Base-by-base conservation (phyloP, 306 rosid genomes). In the Canavalia gladiata region DNA sequence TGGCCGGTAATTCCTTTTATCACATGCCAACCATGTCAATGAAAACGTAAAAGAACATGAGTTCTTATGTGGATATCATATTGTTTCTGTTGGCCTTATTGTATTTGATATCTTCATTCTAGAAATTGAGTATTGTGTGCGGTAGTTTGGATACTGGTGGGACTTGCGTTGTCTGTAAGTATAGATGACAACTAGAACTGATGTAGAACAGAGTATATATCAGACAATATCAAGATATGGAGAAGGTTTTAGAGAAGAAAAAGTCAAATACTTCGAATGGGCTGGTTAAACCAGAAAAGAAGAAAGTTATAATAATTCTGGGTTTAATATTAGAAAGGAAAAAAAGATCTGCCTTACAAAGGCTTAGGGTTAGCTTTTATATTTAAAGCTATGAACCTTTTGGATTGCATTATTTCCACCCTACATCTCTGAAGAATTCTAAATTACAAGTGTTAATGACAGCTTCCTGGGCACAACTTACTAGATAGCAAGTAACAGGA, bases 21-120 rank as follows among this genome's bases (percentile, higher is more conserved):
- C 7, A 43, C 8, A 43, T 18, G 33, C 41, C 68, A 35, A 68
- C 56, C 1, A 75, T 82, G 60, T 31, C 31, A 43, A 25, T 62
- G 78, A 30, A 39, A 51, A 41, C 2, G 5, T 42, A 4, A 7
- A 43, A 31, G 25, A 18, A 18, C 25, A 18, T 18, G 25, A 18
- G 25, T 82, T 50, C 37, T 39, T 69, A 35, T 2, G 4, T 50
- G 28, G 37, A 37, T 74, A 31, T 42, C 30, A 4, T 8, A 8
- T 47, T 30, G 8, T 33, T 47, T 77, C 46, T 49, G 41, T 25
- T 77, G 78, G 65, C 25, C 59, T 42, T 77, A 34, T 51, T 66
- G 56, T 47, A 2, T 79, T 34, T 58, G 31, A 4, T 69, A 35
- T 79, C 42, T 57, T 31, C 2, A 0, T 3, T 68, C 35, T 68